A percentile compares a stretch with the other conserved stretches of the same genome.
phyloP scores from a whole-genome alignment of 75 land plant genomes.

The Larix kaempferi region DNA sequence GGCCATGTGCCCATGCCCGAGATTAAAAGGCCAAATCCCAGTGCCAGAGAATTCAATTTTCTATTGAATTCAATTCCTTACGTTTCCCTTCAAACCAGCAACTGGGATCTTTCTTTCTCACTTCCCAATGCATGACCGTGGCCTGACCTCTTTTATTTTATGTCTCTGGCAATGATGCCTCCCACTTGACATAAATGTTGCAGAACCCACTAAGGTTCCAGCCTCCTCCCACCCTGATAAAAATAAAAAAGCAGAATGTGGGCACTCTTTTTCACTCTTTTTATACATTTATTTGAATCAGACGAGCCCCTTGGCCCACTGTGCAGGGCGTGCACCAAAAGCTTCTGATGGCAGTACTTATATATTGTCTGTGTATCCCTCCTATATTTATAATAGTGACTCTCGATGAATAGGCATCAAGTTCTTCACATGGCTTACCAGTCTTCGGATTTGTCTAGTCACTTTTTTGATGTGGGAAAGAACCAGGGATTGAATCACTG shows the following conservation, averaged over 20 bases:
- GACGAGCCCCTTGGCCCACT: background rate
- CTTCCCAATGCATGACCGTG: constrained; percentile 4
- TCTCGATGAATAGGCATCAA: no score
- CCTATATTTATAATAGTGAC: no score
- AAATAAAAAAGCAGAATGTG: background rate
- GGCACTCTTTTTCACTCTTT: constrained; percentile 4
- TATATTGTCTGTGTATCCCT: no score
- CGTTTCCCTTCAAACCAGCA: constrained; percentile 10
- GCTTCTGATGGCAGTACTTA: background rate
- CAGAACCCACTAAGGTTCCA: constrained; percentile 9
- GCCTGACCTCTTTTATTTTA: constrained; percentile 7
- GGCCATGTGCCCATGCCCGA: background rate
- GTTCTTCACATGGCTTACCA: no score
- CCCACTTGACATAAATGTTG: background rate
- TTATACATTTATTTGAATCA: constrained; percentile 4
- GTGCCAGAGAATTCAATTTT: no score
- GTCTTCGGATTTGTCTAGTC: no score
- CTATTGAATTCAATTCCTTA: background rate
- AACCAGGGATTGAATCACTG: no score
- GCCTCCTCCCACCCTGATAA: background rate
- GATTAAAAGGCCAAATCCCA: no score
- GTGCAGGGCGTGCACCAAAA: constrained; percentile 10
- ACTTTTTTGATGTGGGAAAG: no score
- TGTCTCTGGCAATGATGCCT: constrained; percentile 9
- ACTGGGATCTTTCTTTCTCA: constrained; percentile 10